Evolutionary conservation across 768 basidiomycete species (phyloP).

Genomic region (Mycena haematopus): DNA sequence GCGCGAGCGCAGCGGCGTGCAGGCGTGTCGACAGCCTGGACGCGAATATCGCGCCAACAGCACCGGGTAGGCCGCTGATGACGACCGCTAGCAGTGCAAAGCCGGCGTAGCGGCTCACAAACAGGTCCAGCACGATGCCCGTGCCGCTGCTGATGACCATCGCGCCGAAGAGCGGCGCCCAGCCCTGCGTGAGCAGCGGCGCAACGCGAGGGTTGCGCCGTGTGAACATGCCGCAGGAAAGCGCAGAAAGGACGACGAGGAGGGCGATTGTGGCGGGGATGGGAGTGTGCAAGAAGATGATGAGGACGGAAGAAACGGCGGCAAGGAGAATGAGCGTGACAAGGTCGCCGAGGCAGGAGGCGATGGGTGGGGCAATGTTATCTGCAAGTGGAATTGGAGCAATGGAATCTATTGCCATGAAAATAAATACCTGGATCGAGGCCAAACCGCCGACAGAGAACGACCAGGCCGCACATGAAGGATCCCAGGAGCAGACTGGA

Average conservation of each 20-base stretch:
- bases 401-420: neutral
- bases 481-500: slow-evolving; percentile 84
- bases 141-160: slow-evolving; percentile 89
- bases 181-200: slow-evolving; percentile 81
- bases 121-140: slow-evolving; percentile 90
- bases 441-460: slow-evolving; percentile 75
- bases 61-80: slow-evolving; percentile 89
- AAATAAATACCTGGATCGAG: slow-evolving; percentile 78
- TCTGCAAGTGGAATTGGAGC: slow-evolving; percentile 51
- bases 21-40: slow-evolving; percentile 90
- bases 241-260: slow-evolving; percentile 52
- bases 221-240: slow-evolving; percentile 60
- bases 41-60: slow-evolving; percentile 89
- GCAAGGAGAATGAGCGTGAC: slow-evolving; percentile 88
- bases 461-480: slow-evolving; percentile 88
- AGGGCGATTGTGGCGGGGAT: slow-evolving; percentile 65
- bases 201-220: slow-evolving; percentile 71
- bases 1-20: slow-evolving; percentile 64
- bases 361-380: slow-evolving; percentile 95
- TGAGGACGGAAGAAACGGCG: slow-evolving; percentile 72
- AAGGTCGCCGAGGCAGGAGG: slow-evolving; percentile 91
- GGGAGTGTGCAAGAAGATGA: slow-evolving; percentile 67
- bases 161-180: slow-evolving; percentile 89
- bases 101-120: slow-evolving; percentile 86
- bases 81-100: slow-evolving; percentile 89